Evolutionary conservation across 202 grass and related monocot genomes (phyloP).

Genomic region (Brachypodium distachyon): DNA sequence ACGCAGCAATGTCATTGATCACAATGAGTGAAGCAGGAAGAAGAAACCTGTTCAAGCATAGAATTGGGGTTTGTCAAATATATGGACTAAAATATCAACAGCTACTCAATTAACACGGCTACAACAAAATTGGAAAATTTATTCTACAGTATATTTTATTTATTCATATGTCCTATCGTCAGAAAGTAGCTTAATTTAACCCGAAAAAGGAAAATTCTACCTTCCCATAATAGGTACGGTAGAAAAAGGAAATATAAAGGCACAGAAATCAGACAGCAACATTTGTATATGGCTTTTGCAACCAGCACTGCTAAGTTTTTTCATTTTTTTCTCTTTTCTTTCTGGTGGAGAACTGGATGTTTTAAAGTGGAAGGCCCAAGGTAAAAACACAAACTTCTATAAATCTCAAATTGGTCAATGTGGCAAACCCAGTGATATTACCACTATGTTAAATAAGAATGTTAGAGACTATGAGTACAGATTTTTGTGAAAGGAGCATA

Average conservation of each 20-base stretch:
- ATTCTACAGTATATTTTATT: not conserved
- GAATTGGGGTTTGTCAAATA: conserved; percentile 19
- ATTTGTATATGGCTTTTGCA: not conserved
- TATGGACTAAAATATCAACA: conserved; percentile 5
- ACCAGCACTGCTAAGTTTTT: not conserved
- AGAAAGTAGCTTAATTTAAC: not conserved
- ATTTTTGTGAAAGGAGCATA: not conserved
- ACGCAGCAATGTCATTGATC: conserved; percentile 93
- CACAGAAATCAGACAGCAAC: conserved; percentile 7
- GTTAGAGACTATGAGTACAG: not conserved
- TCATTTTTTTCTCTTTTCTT: not conserved
- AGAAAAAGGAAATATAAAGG: not conserved
- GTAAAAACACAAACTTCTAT: conserved; percentile 11
- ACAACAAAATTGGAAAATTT: not conserved
- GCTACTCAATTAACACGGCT: conserved; percentile 15
- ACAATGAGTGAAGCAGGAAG: conserved; percentile 96
- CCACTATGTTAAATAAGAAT: conserved; percentile 8
- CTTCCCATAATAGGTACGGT: not conserved
- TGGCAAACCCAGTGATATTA: not conserved
- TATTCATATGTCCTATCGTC: not conserved
- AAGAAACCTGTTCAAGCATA: conserved; percentile 72
- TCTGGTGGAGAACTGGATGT: not conserved
- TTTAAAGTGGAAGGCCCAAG: not conserved
- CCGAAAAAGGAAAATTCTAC: not conserved
- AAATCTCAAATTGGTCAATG: not conserved